Percentiles rank a stretch among this genome's conserved stretches.
phyloP scores from a whole-genome alignment of 73 alveolate genomes.

The Paramecium sexaurelia region DNA sequence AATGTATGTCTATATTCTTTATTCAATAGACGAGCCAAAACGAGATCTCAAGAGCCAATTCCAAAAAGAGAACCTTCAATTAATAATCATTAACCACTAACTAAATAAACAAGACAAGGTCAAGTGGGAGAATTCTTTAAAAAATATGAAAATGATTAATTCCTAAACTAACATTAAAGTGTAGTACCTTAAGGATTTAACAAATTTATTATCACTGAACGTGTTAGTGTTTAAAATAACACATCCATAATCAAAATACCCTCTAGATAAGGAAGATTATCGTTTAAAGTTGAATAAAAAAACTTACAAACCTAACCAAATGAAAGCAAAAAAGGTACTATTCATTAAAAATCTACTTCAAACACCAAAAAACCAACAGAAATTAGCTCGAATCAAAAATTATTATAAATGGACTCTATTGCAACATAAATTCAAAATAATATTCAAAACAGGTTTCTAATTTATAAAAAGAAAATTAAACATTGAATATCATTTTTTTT shows the following conservation, averaged over 20 bases:
- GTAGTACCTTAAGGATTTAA: neutral
- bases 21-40: neutral
- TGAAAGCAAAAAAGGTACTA: neutral
- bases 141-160: neutral
- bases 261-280: neutral
- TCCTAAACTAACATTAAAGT: neutral
- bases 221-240: neutral
- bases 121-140: neutral
- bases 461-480: neutral
- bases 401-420: neutral
- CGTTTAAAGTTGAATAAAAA: neutral
- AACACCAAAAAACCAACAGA: neutral
- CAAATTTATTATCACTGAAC: neutral
- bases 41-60: neutral
- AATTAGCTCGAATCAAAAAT: neutral
- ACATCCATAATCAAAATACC: neutral
- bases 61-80: neutral
- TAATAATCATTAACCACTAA: neutral
- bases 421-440: neutral
- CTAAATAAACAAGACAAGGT: neutral
- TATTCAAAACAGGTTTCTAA: neutral
- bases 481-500: neutral
- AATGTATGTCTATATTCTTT: neutral
- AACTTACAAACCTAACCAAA: neutral
- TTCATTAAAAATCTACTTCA: neutral